These are phyloP conservation scores for Apiospora sp. DNA, from an alignment of 2,329 filamentous ascomycete genomes.

Conservation along the genomic window DNA sequence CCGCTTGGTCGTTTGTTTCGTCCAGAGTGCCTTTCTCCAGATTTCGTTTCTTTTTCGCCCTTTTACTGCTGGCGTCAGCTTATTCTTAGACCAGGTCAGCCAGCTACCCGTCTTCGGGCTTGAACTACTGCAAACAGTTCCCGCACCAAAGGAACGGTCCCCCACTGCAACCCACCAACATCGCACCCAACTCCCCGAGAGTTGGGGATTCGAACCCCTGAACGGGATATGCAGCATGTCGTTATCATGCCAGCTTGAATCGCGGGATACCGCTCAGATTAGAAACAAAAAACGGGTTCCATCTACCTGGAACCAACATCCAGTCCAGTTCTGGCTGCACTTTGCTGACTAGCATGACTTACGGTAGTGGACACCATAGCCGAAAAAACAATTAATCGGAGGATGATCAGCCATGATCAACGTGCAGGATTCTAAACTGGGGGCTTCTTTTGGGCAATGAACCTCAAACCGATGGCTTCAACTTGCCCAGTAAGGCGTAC, in stretches of 20 bases:
- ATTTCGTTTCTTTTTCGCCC: neutral
- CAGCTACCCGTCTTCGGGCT: neutral
- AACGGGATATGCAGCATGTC: neutral
- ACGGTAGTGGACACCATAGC: neutral
- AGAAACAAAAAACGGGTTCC: neutral
- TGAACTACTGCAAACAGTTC: neutral
- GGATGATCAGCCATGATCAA: conserved; percentile 5
- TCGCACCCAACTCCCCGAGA: neutral
- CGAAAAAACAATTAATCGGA: neutral
- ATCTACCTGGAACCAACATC: neutral
- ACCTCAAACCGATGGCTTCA: conserved; percentile 3
- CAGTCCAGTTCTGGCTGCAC: neutral
- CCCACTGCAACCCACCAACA: neutral
- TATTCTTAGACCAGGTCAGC: neutral
- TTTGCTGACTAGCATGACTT: neutral
- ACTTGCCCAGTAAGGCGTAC: neutral
- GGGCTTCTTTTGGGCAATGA: conserved; percentile 5
- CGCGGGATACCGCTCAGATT: neutral
- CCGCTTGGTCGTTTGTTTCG: neutral
- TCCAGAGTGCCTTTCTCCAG: neutral
- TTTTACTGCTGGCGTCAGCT: conserved; percentile 8
- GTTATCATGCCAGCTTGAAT: conserved; percentile 9
- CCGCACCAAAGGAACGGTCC: neutral
- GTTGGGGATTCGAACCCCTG: conserved; percentile 15
- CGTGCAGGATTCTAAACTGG: neutral